These are phyloP conservation scores for Leccinum griseonigrum DNA, from an alignment of 1,284 basidiomycete species.

Conservation along the genomic window DNA sequence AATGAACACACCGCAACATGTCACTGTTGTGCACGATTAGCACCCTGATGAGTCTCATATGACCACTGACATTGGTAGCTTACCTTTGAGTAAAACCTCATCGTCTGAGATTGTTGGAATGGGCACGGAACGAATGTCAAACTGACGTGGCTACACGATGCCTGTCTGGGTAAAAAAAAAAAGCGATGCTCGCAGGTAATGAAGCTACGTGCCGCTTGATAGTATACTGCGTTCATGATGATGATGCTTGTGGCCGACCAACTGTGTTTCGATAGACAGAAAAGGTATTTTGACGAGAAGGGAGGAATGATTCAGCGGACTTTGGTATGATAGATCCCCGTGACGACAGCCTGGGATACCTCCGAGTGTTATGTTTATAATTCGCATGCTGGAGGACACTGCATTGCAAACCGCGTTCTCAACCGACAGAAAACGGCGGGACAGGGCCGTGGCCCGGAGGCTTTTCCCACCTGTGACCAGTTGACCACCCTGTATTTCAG, in stretches of 20 bases:
- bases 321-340: neutral
- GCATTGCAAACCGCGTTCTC: neutral
- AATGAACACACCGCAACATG: slow-evolving; percentile 41
- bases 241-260: neutral
- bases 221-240: slow-evolving; percentile 26
- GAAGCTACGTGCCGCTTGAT: slow-evolving; percentile 14
- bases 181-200: neutral
- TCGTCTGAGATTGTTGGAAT: slow-evolving; percentile 51
- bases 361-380: neutral
- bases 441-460: neutral
- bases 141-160: slow-evolving; percentile 37
- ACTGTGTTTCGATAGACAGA: neutral
- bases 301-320: neutral
- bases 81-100: slow-evolving; percentile 58
- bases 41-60: neutral
- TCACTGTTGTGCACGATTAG: slow-evolving; percentile 30
- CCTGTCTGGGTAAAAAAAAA: neutral
- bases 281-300: neutral
- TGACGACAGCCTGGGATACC: slow-evolving; percentile 12
- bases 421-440: neutral
- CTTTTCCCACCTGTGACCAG: neutral
- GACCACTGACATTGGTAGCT: neutral
- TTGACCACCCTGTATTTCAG: neutral
- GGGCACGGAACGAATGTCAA: slow-evolving; percentile 50
- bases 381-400: neutral